Evolutionary conservation across 2,329 filamentous ascomycete genomes (phyloP), one percentile per base, ranked within the genome.

Genomic region (Fusarium dlaminii): DNA sequence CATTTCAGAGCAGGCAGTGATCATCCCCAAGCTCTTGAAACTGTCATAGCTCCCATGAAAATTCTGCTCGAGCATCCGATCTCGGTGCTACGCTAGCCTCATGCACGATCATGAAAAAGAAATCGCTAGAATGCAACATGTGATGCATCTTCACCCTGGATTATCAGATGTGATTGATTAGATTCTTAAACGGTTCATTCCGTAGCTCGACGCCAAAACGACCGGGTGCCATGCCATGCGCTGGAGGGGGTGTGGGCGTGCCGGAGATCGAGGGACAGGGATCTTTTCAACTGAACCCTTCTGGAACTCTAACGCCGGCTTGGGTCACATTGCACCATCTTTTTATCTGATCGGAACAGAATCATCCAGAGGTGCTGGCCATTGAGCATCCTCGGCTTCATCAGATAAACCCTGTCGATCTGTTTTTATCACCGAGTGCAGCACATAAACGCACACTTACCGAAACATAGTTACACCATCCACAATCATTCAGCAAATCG

Each of bases 81-180:
- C 70, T 73, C 70, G 66, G 70, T 46, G 34, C 52, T 46, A 54
- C 36, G 13, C 30, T 48, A 39, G 37, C 42, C 69, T 59, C 29
- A 70, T 70, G 55, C 59, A 70, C 37, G 54, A 70, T 73, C 40
- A 43, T 36, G 18, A 57, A 49, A 57, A 37, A 42, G 27, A 70
- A 45, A 27, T 30, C 20, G 7, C 39, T 40, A 43, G 39, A 68
- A 55, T 29, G 34, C 42, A 52, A 42, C 62, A 72, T 72, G 68
- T 70, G 64, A 73, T 54, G 64, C 39, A 30, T 52, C 9, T 36
- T 29, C 0, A 24, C 13, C 36, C 18, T 48, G 22, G 34, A 32
- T 74, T 75, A 76, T 75, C 71, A 72, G 73, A 75, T 75, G 73
- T 74, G 73, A 75, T 75, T 75, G 73, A 75, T 75, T 76, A 75